Evolutionary conservation across 441 rosid species (phyloP), one percentile per base, ranked within the genome.

Genomic region (Euphorbia celastroides): DNA sequence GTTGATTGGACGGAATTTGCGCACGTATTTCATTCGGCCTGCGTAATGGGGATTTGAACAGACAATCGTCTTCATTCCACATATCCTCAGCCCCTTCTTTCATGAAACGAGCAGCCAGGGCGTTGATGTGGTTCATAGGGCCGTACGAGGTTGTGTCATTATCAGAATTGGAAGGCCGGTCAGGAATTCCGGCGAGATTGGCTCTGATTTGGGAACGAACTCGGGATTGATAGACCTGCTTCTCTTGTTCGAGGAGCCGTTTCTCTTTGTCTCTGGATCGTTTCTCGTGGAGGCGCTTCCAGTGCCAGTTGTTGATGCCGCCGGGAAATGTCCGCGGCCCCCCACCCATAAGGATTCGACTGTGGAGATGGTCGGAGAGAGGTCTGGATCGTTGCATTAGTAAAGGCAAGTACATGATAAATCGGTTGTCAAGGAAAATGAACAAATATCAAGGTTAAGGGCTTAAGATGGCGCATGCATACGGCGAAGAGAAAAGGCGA

Each of bases 251-350:
- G 27, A 94, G 87, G 57, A 94, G 96, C 46, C 84, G 78, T 64
- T 74, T 89, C 73, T 92, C 97, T 78, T 94, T 94, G 75, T 94
- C 99, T 73, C 62, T 77, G 30, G 96, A 98, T 72, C 82, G 83
- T 78, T 88, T 94, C 85, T 94, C 98, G 80, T 92, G 98, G 75
- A 94, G 80, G 23, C 96, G 94, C 79, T 92, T 94, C 98, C 99
- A 94, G 42, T 92, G 97, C 99, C 96, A 95, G 79, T 95, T 88
- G 86, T 95, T 92, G 13, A 92, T 51, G 13, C 98, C 98, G 32
- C 96, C 98, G 0, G 98, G 99, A 50, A 92, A 94, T 6, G 96
- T 90, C 58, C 99, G 85, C 0, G 99, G 97, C 38, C 98, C 99
- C 3, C 97, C 99, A 38, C 96, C 97, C 99, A 95, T 95, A 54